Base-by-base conservation (phyloP, 192 early-diverging fungal genomes). In the Gamsiella multidivaricata region DNA sequence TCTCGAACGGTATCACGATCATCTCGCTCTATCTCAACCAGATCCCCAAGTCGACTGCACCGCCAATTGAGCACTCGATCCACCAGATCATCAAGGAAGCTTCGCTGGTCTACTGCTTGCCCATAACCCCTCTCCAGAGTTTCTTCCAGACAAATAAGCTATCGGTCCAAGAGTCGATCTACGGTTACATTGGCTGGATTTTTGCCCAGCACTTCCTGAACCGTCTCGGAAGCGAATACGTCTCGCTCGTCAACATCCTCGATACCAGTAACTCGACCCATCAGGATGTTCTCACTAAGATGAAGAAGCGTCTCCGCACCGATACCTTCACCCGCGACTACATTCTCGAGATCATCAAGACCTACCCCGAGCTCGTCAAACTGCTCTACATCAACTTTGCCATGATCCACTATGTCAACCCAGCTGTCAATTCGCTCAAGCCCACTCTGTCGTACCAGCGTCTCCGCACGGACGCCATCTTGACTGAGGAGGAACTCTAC, bases 191-290 rank as follows among this genome's bases (percentile, higher is more conserved):
- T 50, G 93, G 91, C 28, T 99, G 97, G 97, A 95, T 99, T 69
- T 99, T 99, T 83, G 90, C 94, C 33, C 97, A 99, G 82, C 96
- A 99, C 85, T 99, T 99, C 83, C 87, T 99, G 60, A 99, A 99
- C 85, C 92, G 96, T 57, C 89, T 99, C 25, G 97, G 97, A 65
- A 93, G 85, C 74, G 97, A 99, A 81, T 99, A 94, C 81, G 82
- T 89, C 7, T 92, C 93, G 26, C 89, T 99, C 54, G 90, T 88
- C 34, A 88, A 88, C 53, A 91, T 96, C 55, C 86, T 99, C 37
- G 93, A 98, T 74, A 58, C 82, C 20, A 81, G 70, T 54, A 94
- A 99, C 80, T 84, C 92, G 29, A 80, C 86, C 36, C 96, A 98
- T 73, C 88, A 94, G 62, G 97, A 96, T 84, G 95, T 98, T 6